These are phyloP conservation scores for Phialophora chinensis DNA, from an alignment of 2,329 filamentous ascomycete genomes.

Conservation along the genomic window DNA sequence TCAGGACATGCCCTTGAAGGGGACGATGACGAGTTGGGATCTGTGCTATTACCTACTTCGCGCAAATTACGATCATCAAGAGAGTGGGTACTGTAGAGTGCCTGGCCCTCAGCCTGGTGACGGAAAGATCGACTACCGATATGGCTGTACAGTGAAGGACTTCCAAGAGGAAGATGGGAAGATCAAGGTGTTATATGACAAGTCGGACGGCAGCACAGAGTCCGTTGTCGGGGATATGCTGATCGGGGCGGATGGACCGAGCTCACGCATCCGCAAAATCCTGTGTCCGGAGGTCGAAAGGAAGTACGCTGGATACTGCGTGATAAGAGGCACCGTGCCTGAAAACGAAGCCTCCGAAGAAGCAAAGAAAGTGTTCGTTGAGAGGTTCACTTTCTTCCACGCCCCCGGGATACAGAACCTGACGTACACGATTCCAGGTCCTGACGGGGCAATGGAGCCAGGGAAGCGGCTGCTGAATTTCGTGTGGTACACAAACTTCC, in stretches of 20 bases:
- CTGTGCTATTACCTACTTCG: constrained; percentile 38
- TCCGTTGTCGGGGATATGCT: constrained; percentile 35
- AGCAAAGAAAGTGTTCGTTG: constrained; percentile 38
- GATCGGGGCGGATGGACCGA: constrained; percentile 38
- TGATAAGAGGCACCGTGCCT: constrained; percentile 51
- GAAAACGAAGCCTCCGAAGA: constrained; percentile 48
- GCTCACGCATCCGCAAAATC: constrained; percentile 37
- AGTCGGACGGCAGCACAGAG: constrained; percentile 21
- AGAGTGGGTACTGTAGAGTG: constrained; percentile 29
- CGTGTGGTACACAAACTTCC: constrained; percentile 42
- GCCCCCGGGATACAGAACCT: constrained; percentile 32
- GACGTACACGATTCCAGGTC: constrained; percentile 43
- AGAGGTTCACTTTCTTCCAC: constrained; percentile 34
- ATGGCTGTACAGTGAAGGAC: constrained; percentile 32
- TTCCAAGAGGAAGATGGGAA: constrained; percentile 30
- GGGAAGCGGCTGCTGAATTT: constrained; percentile 41
- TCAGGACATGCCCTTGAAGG: constrained; percentile 31
- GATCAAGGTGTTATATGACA: constrained; percentile 35
- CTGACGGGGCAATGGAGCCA: constrained; percentile 38
- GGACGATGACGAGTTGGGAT: constrained; percentile 39
- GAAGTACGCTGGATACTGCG: constrained; percentile 49
- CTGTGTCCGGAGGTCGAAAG: constrained; percentile 30
- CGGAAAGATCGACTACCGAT: constrained; percentile 32
- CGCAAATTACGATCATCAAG: constrained; percentile 39
- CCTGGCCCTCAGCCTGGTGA: constrained; percentile 31